Conservation (phyloP, 441 rosid species). For the Omphalea diandra region DNA sequence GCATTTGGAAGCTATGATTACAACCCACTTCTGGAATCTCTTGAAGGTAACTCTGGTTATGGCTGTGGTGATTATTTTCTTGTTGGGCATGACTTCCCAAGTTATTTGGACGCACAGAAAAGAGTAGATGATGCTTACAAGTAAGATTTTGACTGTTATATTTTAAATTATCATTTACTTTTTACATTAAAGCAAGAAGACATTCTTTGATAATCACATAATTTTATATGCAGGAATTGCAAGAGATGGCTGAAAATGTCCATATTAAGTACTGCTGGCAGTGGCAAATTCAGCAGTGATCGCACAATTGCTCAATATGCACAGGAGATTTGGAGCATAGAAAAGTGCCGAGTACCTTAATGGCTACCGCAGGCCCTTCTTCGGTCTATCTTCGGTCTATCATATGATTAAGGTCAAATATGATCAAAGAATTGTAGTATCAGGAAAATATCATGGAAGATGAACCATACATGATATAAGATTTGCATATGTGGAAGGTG, state of each 20-base stretch:
- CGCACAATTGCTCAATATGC: conserved; percentile 86
- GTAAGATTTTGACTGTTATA: conserved; percentile 38
- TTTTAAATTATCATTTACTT: conserved; percentile 6
- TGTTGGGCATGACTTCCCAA: conserved; percentile 82
- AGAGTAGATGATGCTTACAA: conserved; percentile 82
- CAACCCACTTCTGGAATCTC: conserved; percentile 79
- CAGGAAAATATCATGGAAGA: neutral
- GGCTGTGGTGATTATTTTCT: conserved; percentile 96
- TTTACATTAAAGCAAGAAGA: too few relatives aligned
- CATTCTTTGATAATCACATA: neutral
- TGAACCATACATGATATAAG: neutral
- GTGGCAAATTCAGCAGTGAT: conserved; percentile 90
- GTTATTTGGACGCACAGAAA: conserved; percentile 85
- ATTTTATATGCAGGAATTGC: conserved; percentile 82
- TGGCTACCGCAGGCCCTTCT: neutral
- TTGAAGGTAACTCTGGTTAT: conserved; percentile 86
- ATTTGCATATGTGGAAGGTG: neutral
- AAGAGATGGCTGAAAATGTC: conserved; percentile 89
- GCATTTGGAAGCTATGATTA: conserved; percentile 86
- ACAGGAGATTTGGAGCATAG: conserved; percentile 84
- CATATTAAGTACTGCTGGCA: conserved; percentile 88
- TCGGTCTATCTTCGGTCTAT: too few relatives aligned
- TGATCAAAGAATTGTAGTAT: neutral
- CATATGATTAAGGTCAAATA: neutral
- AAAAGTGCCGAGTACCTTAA: conserved; percentile 70